These are phyloP conservation scores for Mortierella sp. DNA, from an alignment of 371 early-diverging fungal species.

Conservation along the genomic window DNA sequence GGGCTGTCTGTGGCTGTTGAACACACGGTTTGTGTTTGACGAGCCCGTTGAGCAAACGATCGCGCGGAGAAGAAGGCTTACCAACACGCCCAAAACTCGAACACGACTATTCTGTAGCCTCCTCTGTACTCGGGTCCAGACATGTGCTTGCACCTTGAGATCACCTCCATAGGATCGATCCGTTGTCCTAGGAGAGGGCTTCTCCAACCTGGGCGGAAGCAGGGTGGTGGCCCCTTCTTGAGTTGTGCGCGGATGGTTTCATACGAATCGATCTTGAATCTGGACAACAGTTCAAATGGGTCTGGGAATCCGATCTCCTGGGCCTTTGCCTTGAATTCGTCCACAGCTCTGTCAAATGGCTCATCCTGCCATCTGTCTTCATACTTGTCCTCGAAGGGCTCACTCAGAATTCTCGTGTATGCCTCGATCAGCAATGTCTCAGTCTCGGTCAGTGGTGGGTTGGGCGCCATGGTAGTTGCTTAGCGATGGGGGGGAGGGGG, in stretches of 20 bases:
- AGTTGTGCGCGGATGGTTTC: slow-evolving; percentile 33
- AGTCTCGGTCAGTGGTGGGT: slow-evolving; percentile 25
- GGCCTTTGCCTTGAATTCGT: slow-evolving; percentile 35
- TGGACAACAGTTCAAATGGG: slow-evolving; percentile 35
- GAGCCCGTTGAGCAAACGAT: neutral
- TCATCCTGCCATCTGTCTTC: slow-evolving; percentile 50
- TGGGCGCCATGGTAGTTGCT: slow-evolving; percentile 1
- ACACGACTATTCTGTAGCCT: slow-evolving; percentile 18
- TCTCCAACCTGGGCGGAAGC: slow-evolving; percentile 46
- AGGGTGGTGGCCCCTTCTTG: slow-evolving; percentile 38
- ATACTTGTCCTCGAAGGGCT: slow-evolving; percentile 53
- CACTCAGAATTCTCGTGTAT: slow-evolving; percentile 37
- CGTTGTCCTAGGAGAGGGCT: slow-evolving; percentile 31
- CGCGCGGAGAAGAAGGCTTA: slow-evolving; percentile 5
- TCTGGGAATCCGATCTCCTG: slow-evolving; percentile 44
- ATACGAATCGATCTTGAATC: slow-evolving; percentile 40
- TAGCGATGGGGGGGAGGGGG: neutral
- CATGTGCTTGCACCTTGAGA: slow-evolving; percentile 24
- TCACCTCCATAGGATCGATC: slow-evolving; percentile 10
- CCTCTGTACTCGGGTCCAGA: slow-evolving; percentile 28
- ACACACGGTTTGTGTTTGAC: neutral
- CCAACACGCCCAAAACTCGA: slow-evolving; percentile 53
- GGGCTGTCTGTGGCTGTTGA: neutral
- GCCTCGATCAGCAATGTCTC: slow-evolving; percentile 35
- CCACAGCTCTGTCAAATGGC: slow-evolving; percentile 40